phyloP scores from a whole-genome alignment of 2,329 filamentous ascomycete species.

The Geosmithia flava region DNA sequence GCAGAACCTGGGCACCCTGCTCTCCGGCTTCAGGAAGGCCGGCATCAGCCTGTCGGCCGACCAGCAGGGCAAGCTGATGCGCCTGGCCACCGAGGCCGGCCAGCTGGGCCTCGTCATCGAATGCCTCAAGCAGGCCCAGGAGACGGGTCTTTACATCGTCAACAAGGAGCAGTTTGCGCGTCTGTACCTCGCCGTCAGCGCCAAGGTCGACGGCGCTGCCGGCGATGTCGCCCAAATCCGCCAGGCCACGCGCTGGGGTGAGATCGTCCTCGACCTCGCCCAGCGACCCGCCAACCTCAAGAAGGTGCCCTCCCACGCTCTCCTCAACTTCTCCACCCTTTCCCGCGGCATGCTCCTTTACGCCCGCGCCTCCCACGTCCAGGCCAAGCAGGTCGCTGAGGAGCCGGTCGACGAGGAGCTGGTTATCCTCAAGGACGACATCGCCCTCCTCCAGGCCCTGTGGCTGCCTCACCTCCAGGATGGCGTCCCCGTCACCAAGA shows the following conservation, averaged over 20 bases:
- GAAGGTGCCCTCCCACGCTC: constrained; percentile 1
- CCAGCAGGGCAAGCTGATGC: constrained; percentile 26
- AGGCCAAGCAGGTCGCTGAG: constrained; percentile 11
- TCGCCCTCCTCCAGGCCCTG: constrained; percentile 11
- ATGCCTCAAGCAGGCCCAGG: constrained; percentile 29
- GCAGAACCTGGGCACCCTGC: constrained; percentile 35
- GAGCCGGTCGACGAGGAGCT: constrained; percentile 11
- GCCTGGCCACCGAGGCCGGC: constrained; percentile 24
- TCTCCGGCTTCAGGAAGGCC: constrained; percentile 35
- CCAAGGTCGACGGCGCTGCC: constrained; percentile 23
- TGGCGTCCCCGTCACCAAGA: constrained; percentile 2
- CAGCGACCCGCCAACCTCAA: constrained; percentile 24
- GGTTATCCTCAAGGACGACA: constrained; percentile 14
- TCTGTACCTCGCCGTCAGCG: constrained; percentile 13
- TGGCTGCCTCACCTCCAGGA: constrained; percentile 10
- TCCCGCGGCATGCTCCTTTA: constrained; percentile 18
- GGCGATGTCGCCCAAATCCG: constrained; percentile 17
- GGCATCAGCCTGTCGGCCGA: constrained; percentile 19
- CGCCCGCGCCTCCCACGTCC: constrained; percentile 12
- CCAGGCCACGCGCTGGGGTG: constrained; percentile 32
- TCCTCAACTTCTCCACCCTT: constrained; percentile 11
- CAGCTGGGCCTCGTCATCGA: constrained; percentile 35
- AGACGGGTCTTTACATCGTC: constrained; percentile 32
- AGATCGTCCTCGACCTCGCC: constrained; percentile 36
- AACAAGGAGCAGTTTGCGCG: constrained; percentile 23